Percentiles rank a stretch among this genome's conserved stretches.
Conservation (phyloP, 257 asterid genomes). For the Osmanthus fragrans region DNA sequence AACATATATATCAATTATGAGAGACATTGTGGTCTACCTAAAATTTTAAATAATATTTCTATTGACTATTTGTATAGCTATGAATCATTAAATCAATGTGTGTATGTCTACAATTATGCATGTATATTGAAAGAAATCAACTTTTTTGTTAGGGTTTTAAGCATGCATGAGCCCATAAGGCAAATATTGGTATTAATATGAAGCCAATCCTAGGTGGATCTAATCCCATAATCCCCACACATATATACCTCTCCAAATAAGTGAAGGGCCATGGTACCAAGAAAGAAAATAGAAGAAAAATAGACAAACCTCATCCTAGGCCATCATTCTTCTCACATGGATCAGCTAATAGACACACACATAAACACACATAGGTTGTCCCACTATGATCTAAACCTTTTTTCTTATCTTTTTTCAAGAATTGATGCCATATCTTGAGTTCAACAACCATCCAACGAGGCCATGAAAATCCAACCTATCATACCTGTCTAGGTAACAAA, state of each 20-base stretch:
- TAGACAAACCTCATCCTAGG: conserved; percentile 32
- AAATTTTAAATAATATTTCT: neutral
- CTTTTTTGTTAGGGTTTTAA: neutral
- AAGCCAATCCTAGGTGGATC: neutral
- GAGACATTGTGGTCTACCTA: neutral
- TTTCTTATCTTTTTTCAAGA: conserved; percentile 18
- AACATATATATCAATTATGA: neutral
- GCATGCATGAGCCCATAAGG: neutral
- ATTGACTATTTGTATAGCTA: neutral
- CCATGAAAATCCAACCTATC: conserved; percentile 42
- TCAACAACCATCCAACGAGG: conserved; percentile 41
- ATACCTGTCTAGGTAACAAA: conserved; percentile 39
- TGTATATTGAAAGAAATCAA: neutral
- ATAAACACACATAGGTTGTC: conserved; percentile 10
- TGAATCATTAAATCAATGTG: too few relatives aligned
- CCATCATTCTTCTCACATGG: conserved; percentile 63
- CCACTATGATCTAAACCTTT: conserved; percentile 25
- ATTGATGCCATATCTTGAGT: conserved; percentile 25
- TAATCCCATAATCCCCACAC: neutral
- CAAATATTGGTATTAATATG: neutral
- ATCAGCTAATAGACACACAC: neutral
- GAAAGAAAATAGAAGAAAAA: neutral
- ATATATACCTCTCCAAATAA: neutral
- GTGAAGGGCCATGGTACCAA: neutral
- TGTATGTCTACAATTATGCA: neutral